Conservation (phyloP, 305 asterid species). For the Plantago rigida region DNA sequence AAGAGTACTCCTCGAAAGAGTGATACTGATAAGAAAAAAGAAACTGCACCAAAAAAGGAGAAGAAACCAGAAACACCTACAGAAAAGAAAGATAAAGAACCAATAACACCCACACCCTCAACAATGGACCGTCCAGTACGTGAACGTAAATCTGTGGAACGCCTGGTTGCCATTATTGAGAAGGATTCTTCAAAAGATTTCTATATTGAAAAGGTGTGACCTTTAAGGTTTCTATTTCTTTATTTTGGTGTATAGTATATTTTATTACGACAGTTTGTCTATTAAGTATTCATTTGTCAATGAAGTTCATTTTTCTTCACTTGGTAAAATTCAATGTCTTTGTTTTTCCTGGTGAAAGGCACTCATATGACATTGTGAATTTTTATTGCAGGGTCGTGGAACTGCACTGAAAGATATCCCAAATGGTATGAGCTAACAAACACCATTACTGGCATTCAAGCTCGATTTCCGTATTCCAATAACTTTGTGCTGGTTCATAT, state of each 20-base stretch:
- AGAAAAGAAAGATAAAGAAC: conserved; percentile 41
- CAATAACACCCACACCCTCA: conserved; percentile 46
- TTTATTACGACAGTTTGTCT: not conserved
- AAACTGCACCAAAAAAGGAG: conserved; percentile 30
- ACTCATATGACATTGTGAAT: not conserved
- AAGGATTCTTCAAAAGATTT: conserved; percentile 49
- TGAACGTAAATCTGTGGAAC: conserved; percentile 75
- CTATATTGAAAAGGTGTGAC: conserved; percentile 52
- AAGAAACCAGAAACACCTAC: conserved; percentile 32
- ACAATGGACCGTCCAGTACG: conserved; percentile 68
- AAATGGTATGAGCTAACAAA: conserved; percentile 44
- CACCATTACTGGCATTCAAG: conserved; percentile 16
- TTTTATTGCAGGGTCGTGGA: conserved; percentile 73
- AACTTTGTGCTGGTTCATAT: not conserved
- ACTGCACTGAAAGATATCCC: conserved; percentile 78
- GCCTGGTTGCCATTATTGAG: conserved; percentile 68
- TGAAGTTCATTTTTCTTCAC: conserved; percentile 4
- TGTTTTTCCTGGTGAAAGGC: conserved; percentile 20
- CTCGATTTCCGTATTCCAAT: conserved; percentile 10
- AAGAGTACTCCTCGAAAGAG: conserved; percentile 34
- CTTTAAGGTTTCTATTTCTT: conserved; percentile 1
- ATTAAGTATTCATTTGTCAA: not conserved
- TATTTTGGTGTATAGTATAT: not conserved
- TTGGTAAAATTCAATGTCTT: conserved; percentile 1
- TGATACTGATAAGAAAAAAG: conserved; percentile 33